Base-by-base conservation (phyloP, 2,329 filamentous ascomycete species). In the Xylariaceae sp. region DNA sequence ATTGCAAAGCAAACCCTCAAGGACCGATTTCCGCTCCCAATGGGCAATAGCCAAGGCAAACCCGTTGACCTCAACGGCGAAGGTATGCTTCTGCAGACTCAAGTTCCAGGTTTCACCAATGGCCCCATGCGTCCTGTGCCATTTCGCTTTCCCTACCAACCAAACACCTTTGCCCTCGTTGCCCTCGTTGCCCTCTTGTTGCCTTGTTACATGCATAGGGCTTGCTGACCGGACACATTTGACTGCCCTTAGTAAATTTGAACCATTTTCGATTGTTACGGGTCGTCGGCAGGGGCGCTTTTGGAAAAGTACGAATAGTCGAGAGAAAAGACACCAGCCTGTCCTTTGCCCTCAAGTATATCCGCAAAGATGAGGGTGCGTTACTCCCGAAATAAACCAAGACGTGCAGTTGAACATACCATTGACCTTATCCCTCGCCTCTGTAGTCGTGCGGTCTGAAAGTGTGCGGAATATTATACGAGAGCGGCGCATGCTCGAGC, bases 401-500 rank as follows among this genome's bases (percentile, higher is more conserved):
- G 9, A 48, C 23, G n/a, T 43, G 9, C 19, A 29, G 10, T 43
- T 29, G 7, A 45, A 58, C 20, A 51, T 61, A 56, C 59, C 51
- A 45, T 48, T 61, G 19, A 61, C 57, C n/a, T 59, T 47, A 44
- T 52, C 54, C 54, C 60, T 51, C 43, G 23, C 63, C 51, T 71
- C 64, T 70, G 66, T 73, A 96, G 93, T 99, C 67, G 92, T 99
- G 67, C 91, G 93, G 70, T 96, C 93, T 61, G 95, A 98, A 75
- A 98, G 93, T 72, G 95, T 98, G 59, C 89, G 93, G 69, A 99
- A 99, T 74, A 99, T 99, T 66, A 95, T 99, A 71, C 89, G 95
- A 67, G 95, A 99, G 80, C 86, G 95, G 62, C 88, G 93, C 72
- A 99, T 99, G 95, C 85, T 99, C 70, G 93, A 99, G 77, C 92